Evolutionary conservation across 495 filamentous ascomycete species (phyloP), one percentile per base, ranked within the genome.

Genomic region (Penicillium herquei): DNA sequence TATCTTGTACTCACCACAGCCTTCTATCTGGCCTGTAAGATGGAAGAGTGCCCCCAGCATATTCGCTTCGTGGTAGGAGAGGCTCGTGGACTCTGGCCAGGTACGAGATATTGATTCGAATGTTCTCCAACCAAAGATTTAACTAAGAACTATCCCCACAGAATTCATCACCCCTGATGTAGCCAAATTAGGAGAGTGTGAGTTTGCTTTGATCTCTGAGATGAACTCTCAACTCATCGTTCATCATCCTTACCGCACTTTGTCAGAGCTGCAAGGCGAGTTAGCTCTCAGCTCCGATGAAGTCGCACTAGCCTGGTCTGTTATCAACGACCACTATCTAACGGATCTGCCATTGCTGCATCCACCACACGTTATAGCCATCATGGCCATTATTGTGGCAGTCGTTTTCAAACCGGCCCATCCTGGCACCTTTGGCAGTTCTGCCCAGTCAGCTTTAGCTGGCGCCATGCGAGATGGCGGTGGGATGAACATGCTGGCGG

Each of bases 31-130:
- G 94, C 95, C 45, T 96, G 92, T 75, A 98, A 98, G 73, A 96
- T 96, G 89, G 94, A 98, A 70, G 94, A 98, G 72, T 93, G 87
- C 58, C 95, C 94, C 30, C 92, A 96, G 70, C 95, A 98, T 70
- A 98, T 98, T 56, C 82, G 93, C 33, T 81, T 92, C 47, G 83
- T 98, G 41, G 85, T 92, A 2, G 84, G 81, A 6, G 93, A 98
- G 70, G 90, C 92, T 5, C 84, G 91, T n/a, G 80, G 83, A 46
- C 75, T 92, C 40, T 98, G 92, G 91, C 88, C 91, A 65, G 86
- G 89, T 87, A 80, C 42, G 79, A 52, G 52, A 49, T 17, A 44
- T 26, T 37, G 13, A 7, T 11, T 17, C 3, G 31, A 17, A 17
- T 34, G 21, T 1, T 52, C 26, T 8, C 39, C 11, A 31, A 21